These are phyloP conservation scores for Phalaenopsis equestris DNA, from an alignment of 106 monocot genomes.

Conservation along the genomic window DNA sequence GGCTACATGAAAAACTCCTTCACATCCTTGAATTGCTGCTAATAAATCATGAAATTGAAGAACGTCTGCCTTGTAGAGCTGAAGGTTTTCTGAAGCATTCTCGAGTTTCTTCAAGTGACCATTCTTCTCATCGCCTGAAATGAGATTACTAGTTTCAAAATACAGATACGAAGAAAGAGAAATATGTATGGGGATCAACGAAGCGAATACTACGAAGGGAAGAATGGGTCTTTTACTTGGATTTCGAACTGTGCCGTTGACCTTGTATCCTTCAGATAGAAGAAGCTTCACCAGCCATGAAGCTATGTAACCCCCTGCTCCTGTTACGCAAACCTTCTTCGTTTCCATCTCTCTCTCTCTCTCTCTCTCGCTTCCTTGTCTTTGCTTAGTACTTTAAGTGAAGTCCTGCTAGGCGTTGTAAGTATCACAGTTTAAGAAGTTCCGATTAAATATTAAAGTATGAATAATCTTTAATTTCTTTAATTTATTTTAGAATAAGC, in stretches of 20 bases:
- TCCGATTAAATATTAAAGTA: too few relatives aligned
- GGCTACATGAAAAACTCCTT: conserved; percentile 40
- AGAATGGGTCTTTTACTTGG: background rate
- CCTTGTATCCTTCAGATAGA: conserved; percentile 8
- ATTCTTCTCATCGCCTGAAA: conserved; percentile 34
- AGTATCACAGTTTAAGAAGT: too few relatives aligned
- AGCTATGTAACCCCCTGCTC: conserved; percentile 9
- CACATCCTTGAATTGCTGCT: conserved; percentile 26
- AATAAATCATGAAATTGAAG: conserved; percentile 14
- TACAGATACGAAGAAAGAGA: background rate
- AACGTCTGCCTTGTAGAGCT: conserved; percentile 33
- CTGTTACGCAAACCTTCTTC: conserved; percentile 9
- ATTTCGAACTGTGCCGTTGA: conserved; percentile 19
- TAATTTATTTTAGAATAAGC: too few relatives aligned
- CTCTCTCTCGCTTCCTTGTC: background rate
- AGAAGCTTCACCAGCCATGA: conserved; percentile 15
- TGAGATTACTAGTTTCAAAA: background rate
- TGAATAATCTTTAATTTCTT: too few relatives aligned
- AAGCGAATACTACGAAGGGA: background rate
- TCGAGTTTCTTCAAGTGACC: conserved; percentile 34
- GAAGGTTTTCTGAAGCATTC: conserved; percentile 24
- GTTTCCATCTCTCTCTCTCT: conserved; percentile 6
- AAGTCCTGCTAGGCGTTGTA: too few relatives aligned
- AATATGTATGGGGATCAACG: background rate
- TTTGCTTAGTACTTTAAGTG: too few relatives aligned